Evolutionary conservation across 1,284 basidiomycete genomes (phyloP), one percentile per base, ranked within the genome.

Genomic region (Rhodofomes roseus): DNA sequence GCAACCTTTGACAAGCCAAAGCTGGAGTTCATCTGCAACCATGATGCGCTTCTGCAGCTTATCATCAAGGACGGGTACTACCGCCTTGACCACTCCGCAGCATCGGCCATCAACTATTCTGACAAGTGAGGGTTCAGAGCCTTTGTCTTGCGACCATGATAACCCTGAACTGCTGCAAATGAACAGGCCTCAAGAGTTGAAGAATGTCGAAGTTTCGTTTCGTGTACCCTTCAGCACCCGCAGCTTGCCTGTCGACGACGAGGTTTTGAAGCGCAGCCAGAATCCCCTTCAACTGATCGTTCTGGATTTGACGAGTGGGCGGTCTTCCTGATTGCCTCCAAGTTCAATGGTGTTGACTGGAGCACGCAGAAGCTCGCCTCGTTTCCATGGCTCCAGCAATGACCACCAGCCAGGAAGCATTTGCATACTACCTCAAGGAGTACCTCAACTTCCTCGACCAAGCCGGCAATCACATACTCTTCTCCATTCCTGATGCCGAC

Each of bases 401-500:
- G 18, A 53, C 56, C 27, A 44, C 37, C 44, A 56, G 43, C 37
- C 59, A 56, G 22, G 58, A 64, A 23, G 62, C 65, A 1, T 59
- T 70, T 34, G 39, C 55, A 9, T 62, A 62, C 56, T 71, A 70
- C 54, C 58, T 70, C 27, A 54, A 20, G 5, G 46, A 64, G 18
- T 72, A 71, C 61, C 65, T 67, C 48, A 54, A 56, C 18, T 57
- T 62, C 56, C 60, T 74, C 22, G 59, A 64, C 48, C 52, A 61
- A 36, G 69, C 72, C 3, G 71, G 72, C 4, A 62, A 71, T 57
- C 69, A 73, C 56, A 66, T 71, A 44, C 62, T 73, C 11, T 71
- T 69, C 61, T 70, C 68, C 7, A 66, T 73, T 9, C 71, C 71
- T n/a, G 67, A 71, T 39, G 73, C 71, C 58, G 68, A 68, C 59